These are phyloP conservation scores for Fistulina hepatica DNA, from an alignment of 1,284 basidiomycete species.

Conservation along the genomic window DNA sequence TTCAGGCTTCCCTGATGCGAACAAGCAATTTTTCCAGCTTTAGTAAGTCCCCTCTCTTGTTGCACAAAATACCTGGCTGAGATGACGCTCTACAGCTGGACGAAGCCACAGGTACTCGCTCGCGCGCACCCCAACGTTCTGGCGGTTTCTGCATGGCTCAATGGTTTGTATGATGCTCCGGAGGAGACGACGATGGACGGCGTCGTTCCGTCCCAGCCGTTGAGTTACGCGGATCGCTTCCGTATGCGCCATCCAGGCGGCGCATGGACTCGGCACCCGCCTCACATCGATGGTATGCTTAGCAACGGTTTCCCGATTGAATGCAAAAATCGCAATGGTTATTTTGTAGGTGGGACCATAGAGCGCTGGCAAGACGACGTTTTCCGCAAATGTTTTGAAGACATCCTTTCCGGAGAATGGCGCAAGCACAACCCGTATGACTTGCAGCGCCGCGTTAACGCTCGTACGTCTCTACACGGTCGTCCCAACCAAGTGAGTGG, in stretches of 20 bases:
- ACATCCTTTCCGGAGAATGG: conserved; percentile 64
- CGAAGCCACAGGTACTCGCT: conserved; percentile 58
- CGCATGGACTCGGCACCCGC: conserved; percentile 55
- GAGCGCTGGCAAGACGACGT: conserved; percentile 78
- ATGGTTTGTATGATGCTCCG: conserved; percentile 42
- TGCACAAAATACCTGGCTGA: background rate
- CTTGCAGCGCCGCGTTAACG: conserved; percentile 49
- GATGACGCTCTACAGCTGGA: conserved; percentile 40
- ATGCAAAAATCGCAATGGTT: conserved; percentile 1
- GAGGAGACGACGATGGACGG: conserved; percentile 29
- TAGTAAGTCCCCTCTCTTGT: conserved; percentile 38
- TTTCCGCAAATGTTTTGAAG: conserved; percentile 55
- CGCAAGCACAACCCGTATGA: conserved; percentile 62
- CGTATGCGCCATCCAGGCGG: conserved; percentile 71
- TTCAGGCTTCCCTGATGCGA: conserved; percentile 40
- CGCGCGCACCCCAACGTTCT: conserved; percentile 69
- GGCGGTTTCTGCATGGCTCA: conserved; percentile 48
- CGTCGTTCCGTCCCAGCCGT: conserved; percentile 56
- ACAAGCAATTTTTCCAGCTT: conserved; percentile 65
- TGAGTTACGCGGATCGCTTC: conserved; percentile 76
- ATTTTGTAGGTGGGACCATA: conserved; percentile 50
- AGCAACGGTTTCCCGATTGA: background rate
- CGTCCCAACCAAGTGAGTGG: conserved; percentile 39
- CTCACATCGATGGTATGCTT: conserved; percentile 62
- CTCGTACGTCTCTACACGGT: conserved; percentile 49